Evolutionary conservation across 192 early-diverging fungal species (phyloP).

Genomic region (Rhizophagus clarus): DNA sequence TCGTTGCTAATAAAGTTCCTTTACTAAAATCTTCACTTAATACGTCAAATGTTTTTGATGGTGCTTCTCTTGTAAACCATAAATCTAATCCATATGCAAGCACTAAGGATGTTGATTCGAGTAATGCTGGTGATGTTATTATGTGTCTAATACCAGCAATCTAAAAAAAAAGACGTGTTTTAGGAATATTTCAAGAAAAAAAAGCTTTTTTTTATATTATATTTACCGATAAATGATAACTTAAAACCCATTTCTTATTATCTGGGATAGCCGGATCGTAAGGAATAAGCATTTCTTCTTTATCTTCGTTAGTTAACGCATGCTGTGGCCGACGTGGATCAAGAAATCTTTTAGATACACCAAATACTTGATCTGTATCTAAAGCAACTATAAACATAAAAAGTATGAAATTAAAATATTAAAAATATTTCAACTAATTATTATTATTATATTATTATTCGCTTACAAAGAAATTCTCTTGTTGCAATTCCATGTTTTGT

Average conservation of each 20-base stretch:
- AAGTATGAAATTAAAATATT: slow-evolving; percentile 4
- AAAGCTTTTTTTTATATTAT: too few relatives aligned
- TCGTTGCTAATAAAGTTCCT: slow-evolving; percentile 77
- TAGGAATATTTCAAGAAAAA: too few relatives aligned
- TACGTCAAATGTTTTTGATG: slow-evolving; percentile 91
- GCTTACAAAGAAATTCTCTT: slow-evolving; percentile 75
- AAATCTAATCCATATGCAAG: slow-evolving; percentile 88
- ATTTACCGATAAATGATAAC: slow-evolving; percentile 65
- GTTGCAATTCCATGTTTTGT: slow-evolving; percentile 87
- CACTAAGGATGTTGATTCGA: slow-evolving; percentile 95
- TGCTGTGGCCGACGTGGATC: slow-evolving; percentile 80
- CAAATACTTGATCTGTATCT: slow-evolving; percentile 57
- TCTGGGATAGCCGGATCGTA: slow-evolving; percentile 74
- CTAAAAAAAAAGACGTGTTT: slow-evolving; percentile 20
- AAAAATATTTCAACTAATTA: too few relatives aligned
- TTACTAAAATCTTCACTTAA: slow-evolving; percentile 93
- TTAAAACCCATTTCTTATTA: slow-evolving; percentile 76
- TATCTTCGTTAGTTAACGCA: slow-evolving; percentile 74
- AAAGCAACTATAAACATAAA: slow-evolving; percentile 53
- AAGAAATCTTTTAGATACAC: slow-evolving; percentile 71
- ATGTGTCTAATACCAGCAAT: slow-evolving; percentile 73
- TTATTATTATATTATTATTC: background rate
- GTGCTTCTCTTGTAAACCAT: slow-evolving; percentile 82
- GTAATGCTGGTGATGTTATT: slow-evolving; percentile 68
- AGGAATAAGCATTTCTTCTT: slow-evolving; percentile 84